A percentile compares a stretch with the other conserved stretches of the same genome.
Conservation (phyloP, 179 eudicot genomes). For the Beta macrorhiza region DNA sequence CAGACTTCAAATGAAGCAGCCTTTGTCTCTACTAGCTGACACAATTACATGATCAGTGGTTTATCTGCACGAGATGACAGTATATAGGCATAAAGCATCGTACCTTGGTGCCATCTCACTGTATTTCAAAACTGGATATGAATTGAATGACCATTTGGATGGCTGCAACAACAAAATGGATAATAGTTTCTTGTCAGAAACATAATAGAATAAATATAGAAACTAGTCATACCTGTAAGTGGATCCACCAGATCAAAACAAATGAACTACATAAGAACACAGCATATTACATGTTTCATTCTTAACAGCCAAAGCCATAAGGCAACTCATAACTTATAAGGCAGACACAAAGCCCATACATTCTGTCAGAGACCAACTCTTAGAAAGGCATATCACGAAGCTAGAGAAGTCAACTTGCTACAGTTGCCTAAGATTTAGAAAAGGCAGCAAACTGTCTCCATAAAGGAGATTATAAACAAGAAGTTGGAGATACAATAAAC, state of each 20-base stretch:
- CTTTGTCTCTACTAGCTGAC: background rate
- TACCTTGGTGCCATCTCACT: slow-evolving; percentile 91
- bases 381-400: background rate
- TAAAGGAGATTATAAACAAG: background rate
- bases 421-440: background rate
- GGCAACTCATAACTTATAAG: background rate
- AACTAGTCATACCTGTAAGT: background rate
- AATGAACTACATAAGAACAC: background rate
- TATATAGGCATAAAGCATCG: slow-evolving; percentile 5
- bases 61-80: background rate
- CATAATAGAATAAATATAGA: background rate
- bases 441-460: background rate
- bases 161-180: slow-evolving; percentile 55
- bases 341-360: background rate
- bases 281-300: background rate
- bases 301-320: background rate
- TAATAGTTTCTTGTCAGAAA: slow-evolving; percentile 3
- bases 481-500: background rate
- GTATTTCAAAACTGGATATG: slow-evolving; percentile 74
- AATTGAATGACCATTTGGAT: slow-evolving; percentile 80
- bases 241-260: background rate
- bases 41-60: background rate
- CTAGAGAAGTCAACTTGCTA: background rate
- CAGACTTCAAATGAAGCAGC: background rate
- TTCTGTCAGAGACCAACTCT: background rate